Evolutionary conservation across 73 alveolate species (phyloP).

Genomic region (Tetrahymena malaccensis): DNA sequence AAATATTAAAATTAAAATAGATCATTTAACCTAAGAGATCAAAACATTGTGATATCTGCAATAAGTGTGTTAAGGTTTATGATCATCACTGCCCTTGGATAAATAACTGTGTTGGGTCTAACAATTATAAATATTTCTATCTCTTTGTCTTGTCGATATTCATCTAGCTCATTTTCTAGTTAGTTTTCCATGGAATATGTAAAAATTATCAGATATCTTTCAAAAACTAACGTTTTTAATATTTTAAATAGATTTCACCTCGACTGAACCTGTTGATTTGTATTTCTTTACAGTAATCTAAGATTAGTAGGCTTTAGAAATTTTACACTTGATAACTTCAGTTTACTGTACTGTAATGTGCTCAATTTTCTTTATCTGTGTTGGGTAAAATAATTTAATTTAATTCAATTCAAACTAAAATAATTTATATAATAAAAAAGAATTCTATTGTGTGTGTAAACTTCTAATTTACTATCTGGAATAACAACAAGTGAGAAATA

Average conservation of each 20-base stretch:
- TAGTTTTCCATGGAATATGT: neutral
- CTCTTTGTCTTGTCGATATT: slow-evolving; percentile 20
- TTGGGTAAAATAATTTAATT: neutral
- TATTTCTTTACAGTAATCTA: neutral
- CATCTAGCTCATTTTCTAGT: slow-evolving; percentile 2
- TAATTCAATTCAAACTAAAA: neutral
- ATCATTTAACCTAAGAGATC: slow-evolving; percentile 54
- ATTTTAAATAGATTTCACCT: neutral
- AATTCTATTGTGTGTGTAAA: neutral
- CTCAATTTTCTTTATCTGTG: neutral
- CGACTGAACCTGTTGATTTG: neutral
- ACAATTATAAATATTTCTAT: slow-evolving; percentile 33
- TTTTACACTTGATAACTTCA: neutral
- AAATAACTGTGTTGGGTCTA: slow-evolving; percentile 48
- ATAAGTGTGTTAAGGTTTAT: slow-evolving; percentile 52
- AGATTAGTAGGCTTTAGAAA: neutral
- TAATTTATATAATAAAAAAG: neutral
- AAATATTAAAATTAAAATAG: neutral
- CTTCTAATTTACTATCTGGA: neutral
- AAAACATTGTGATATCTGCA: slow-evolving; percentile 62
- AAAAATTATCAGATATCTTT: neutral
- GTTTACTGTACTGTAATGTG: neutral
- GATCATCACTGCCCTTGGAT: slow-evolving; percentile 72
- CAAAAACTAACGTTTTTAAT: neutral
- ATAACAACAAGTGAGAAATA: neutral